These are phyloP conservation scores for Beta corolliflora DNA, from an alignment of 179 eudicot genomes.

Conservation along the genomic window DNA sequence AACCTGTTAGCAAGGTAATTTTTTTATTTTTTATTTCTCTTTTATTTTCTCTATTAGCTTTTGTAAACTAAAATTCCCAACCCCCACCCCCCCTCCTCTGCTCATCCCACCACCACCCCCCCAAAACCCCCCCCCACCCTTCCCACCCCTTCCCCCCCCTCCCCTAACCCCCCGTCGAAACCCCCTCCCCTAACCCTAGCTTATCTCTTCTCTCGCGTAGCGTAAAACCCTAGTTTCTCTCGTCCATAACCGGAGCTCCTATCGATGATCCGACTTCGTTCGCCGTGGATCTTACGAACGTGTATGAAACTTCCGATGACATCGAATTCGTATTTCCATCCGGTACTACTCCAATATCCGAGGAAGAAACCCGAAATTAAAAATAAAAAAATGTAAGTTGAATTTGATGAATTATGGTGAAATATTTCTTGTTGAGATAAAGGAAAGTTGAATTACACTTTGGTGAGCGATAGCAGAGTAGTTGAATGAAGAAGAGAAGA, in stretches of 20 bases:
- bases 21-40: no score
- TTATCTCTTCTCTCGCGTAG: constrained; percentile 53
- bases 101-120: no score
- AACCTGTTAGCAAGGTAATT: no score
- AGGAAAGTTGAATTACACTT: constrained; percentile 6
- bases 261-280: neutral
- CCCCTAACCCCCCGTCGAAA: no score
- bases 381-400: neutral
- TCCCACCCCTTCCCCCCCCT: no score
- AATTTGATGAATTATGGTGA: neutral
- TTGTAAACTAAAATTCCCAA: no score
- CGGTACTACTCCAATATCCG: constrained; percentile 50
- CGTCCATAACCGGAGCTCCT: constrained; percentile 28
- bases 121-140: no score
- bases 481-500: no score
- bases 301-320: constrained; percentile 33
- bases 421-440: no score
- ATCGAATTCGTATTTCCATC: constrained; percentile 33
- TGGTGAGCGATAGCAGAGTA: constrained; percentile 20
- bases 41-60: no score
- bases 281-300: constrained; percentile 2
- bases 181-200: no score
- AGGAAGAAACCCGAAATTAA: constrained; percentile 39
- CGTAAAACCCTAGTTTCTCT: constrained; percentile 45
- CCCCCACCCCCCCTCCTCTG: no score